Evolutionary conservation across 1,284 basidiomycete species (phyloP), one percentile per base, ranked within the genome.

Genomic region (Pterula multifida): DNA sequence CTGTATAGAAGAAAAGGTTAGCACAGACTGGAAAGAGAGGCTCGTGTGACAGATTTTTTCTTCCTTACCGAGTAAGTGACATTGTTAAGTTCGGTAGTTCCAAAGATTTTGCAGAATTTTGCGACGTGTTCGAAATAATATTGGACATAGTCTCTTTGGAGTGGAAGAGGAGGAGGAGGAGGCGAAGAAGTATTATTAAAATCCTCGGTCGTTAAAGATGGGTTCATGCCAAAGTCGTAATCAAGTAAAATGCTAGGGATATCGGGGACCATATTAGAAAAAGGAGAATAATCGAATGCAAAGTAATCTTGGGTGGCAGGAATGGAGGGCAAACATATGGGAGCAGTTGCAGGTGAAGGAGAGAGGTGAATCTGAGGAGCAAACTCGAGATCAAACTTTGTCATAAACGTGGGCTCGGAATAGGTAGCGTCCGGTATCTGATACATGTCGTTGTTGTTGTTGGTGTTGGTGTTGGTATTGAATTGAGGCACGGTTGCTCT

Each of bases 111-210:
- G 58, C 81, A 75, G 46, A 77, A 65, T 56, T 72, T 73, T 23
- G 75, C 75, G 52, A 85, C 78, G 54, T 79, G 71, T 51, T 76
- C 72, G 58, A 85, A 84, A 61, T 83, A 85, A 61, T 84, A 81
- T 56, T 76, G 65, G 49, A 82, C 71, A 55, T 79, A 72, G 45
- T 78, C 72, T 6, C 6, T 32, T 32, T 32, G 28, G 6, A 15
- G 15, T 6, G 28, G 15, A 32, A 32, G 15, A 6, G 6, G 28
- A 49, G 68, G 65, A 56, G 73, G 73, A 36, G 72, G 60, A 9
- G 63, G 59, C 47, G 73, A 19, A 62, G 65, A 15, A 67, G 56
- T 26, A 69, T 57, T 49, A 55, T 48, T 48, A 58, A 53, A 46
- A 44, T 56, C 50, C 24, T 49, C 48, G 50, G 53, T 52, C 21